Evolutionary conservation across 306 rosid species (phyloP), one percentile per base, ranked within the genome.

Genomic region (Ormosia semicastrata): DNA sequence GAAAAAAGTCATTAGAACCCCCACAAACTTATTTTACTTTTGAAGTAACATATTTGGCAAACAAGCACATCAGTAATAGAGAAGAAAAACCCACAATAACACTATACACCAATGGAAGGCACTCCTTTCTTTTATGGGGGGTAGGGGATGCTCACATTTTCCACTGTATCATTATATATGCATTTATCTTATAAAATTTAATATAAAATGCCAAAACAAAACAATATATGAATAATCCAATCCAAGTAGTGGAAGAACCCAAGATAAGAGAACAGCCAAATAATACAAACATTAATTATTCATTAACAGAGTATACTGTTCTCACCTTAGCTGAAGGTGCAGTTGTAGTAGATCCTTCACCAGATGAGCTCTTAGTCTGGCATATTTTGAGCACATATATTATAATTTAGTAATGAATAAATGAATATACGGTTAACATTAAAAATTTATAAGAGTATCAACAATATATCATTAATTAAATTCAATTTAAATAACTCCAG

Each of bases 311-410:
- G 37, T 3, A 53, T 8, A 83, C 44, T 50, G 47, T 14, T 34
- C 87, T 81, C 87, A 90, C 97, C 89, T 86, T 86, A 7, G 89
- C 47, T 56, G 81, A 81, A 78, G 87, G 76, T 1, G 87, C 87
- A 82, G 86, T 70, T n/a, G 89, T n/a, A 50, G 92, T 80, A 63
- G 97, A 89, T 79, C 86, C 89, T 40, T 85, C 92, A 54, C 87
- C 84, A 36, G 94, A 36, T 60, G 89, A 62, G 80, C 78, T 87
- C 85, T 90, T 92, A 67, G 72, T 85, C 94, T 92, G 47, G 43
- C 71, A 76, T 52, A 36, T n/a, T 67, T 59, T 40, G 2, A 53
- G 40, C 67, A 83, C 39, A 43, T 12, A 59, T 24, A 18, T 41
- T 50, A 67, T 40, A 75, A 58, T 68, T 34, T 75, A 68, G 40